These are phyloP conservation scores for Candida ipomoeae DNA, from an alignment of 805 yeast species.

Conservation along the genomic window DNA sequence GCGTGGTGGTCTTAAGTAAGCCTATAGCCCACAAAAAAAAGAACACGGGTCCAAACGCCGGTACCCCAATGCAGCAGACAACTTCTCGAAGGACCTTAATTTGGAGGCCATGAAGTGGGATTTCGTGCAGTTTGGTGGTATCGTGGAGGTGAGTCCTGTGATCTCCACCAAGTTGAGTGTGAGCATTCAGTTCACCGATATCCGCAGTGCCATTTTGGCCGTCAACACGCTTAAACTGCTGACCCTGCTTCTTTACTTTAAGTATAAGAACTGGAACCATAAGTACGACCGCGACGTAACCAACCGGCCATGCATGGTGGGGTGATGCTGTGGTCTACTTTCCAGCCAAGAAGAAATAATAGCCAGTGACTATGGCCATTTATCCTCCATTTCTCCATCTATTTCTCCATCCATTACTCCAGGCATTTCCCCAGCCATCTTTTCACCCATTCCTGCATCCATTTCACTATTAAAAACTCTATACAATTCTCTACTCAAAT, in stretches of 20 bases:
- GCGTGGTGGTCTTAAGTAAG: slow-evolving; percentile 46
- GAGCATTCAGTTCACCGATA: slow-evolving; percentile 55
- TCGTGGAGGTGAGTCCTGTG: slow-evolving; percentile 62
- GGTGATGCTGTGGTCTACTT: no score
- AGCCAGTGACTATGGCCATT: neutral
- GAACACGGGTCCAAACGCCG: neutral
- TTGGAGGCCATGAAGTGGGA: slow-evolving; percentile 43
- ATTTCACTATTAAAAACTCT: no score
- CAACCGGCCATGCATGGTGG: slow-evolving; percentile 46
- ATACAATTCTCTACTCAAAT: no score
- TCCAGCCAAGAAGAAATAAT: neutral
- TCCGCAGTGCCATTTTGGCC: slow-evolving; percentile 56
- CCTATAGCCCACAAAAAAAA: slow-evolving; percentile 4
- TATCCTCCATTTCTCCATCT: no score
- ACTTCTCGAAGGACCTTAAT: slow-evolving; percentile 43
- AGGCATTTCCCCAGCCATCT: no score
- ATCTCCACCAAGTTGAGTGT: slow-evolving; percentile 62
- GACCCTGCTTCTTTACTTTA: slow-evolving; percentile 18
- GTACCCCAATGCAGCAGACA: slow-evolving; percentile 43
- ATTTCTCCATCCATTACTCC: no score
- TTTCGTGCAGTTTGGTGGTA: slow-evolving; percentile 53
- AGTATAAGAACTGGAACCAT: slow-evolving; percentile 57
- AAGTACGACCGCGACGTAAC: slow-evolving; percentile 67
- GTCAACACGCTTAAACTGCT: slow-evolving; percentile 24
- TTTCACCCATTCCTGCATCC: no score